Conservation (phyloP, 73 alveolate genomes). For the Tetrahymena malaccensis region DNA sequence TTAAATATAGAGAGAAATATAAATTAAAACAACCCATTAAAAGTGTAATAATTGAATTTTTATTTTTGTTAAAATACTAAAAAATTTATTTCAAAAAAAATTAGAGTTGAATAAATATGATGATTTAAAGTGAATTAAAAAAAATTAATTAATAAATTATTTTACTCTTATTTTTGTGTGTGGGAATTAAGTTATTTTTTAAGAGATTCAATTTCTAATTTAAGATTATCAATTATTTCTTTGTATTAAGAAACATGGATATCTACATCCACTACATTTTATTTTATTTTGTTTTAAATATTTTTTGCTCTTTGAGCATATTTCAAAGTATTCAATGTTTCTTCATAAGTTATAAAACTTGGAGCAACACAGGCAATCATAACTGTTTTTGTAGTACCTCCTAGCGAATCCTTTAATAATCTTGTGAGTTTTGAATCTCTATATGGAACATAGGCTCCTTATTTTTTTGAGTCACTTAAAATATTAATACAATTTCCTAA, state of each 20-base stretch:
- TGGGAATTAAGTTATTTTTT: background rate
- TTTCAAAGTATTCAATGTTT: slow-evolving; percentile 97
- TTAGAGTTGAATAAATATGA: too few relatives aligned
- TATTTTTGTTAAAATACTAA: too few relatives aligned
- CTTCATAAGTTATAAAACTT: slow-evolving; percentile 81
- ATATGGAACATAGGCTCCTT: slow-evolving; percentile 90
- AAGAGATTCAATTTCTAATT: slow-evolving; percentile 59
- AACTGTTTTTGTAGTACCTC: slow-evolving; percentile 99
- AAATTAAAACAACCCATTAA: too few relatives aligned
- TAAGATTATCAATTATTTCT: slow-evolving; percentile 79
- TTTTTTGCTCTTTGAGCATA: slow-evolving; percentile 99
- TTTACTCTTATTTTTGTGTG: background rate
- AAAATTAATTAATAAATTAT: background rate
- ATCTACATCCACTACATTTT: slow-evolving; percentile 91
- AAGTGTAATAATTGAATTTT: too few relatives aligned
- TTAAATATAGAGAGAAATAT: too few relatives aligned
- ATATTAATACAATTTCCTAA: slow-evolving; percentile 99
- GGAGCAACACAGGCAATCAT: slow-evolving; percentile 98
- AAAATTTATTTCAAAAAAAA: too few relatives aligned
- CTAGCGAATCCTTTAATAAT: slow-evolving; percentile 95
- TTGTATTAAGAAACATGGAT: slow-evolving; percentile 95
- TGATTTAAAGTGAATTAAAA: background rate
- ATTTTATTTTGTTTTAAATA: slow-evolving; percentile 86
- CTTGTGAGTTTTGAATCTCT: slow-evolving; percentile 99
- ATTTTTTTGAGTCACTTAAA: slow-evolving; percentile 80